phyloP scores from a whole-genome alignment of 352 stramenopile species.

The Phytophthora pluvialis region DNA sequence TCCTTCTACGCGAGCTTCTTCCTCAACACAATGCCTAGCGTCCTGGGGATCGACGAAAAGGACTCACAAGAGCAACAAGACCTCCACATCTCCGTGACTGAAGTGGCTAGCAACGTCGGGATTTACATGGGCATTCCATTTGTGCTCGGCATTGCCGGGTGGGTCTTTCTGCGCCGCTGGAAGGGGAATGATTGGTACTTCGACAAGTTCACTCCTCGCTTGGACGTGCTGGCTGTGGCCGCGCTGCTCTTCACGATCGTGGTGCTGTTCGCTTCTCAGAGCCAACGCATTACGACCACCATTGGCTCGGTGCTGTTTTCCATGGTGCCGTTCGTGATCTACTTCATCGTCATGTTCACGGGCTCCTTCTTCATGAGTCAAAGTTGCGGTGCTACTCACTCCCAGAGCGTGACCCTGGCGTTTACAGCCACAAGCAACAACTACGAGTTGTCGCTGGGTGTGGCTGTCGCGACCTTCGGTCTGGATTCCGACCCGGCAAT shows the following conservation, averaged over 20 bases:
- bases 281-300: constrained; percentile 60
- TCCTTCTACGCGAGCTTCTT: constrained; percentile 66
- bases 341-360: constrained; percentile 70
- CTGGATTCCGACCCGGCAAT: constrained; percentile 69
- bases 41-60: constrained; percentile 43
- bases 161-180: constrained; percentile 41
- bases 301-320: constrained; percentile 64
- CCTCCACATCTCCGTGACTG: constrained; percentile 48
- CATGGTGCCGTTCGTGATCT: constrained; percentile 62
- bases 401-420: constrained; percentile 53
- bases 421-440: constrained; percentile 91
- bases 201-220: constrained; percentile 43
- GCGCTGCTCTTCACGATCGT: constrained; percentile 75
- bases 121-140: constrained; percentile 83
- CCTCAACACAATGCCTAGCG: constrained; percentile 49
- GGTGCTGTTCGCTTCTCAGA: constrained; percentile 79
- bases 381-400: constrained; percentile 45
- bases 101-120: constrained; percentile 60
- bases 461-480: constrained; percentile 73
- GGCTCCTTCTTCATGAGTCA: constrained; percentile 50
- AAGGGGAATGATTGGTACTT: constrained; percentile 61
- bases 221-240: constrained; percentile 56
- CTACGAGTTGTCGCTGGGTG: constrained; percentile 78
- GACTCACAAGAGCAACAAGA: constrained; percentile 16
- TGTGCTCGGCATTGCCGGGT: constrained; percentile 45